Evolutionary conservation across 768 basidiomycete genomes (phyloP).

Genomic region (Pisolithus orientalis): DNA sequence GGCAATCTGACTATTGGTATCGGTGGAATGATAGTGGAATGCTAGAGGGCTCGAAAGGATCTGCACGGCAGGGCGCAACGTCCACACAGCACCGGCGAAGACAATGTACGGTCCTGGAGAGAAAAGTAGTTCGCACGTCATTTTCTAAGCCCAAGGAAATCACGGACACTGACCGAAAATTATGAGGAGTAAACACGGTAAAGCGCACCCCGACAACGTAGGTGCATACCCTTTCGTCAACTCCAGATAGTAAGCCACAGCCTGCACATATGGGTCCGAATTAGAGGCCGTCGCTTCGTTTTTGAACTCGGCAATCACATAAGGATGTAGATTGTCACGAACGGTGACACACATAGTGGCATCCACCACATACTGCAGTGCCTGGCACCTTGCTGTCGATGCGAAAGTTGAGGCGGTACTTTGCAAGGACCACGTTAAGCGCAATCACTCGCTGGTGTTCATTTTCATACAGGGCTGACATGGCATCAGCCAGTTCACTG

Average conservation of each 20-base stretch:
- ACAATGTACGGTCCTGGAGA: slow-evolving; percentile 20
- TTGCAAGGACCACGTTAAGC: slow-evolving; percentile 7
- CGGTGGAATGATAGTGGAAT: slow-evolving; percentile 14
- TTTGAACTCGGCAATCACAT: too few relatives aligned
- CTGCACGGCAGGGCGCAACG: slow-evolving; percentile 15
- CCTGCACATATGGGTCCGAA: slow-evolving; percentile 23
- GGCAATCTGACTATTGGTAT: too few relatives aligned
- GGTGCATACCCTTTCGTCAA: slow-evolving; percentile 6
- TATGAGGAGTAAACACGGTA: slow-evolving; percentile 23
- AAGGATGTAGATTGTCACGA: slow-evolving; percentile 9
- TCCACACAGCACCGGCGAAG: slow-evolving; percentile 24
- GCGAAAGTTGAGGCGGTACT: background rate
- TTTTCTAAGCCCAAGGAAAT: background rate
- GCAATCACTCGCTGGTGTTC: slow-evolving; percentile 8
- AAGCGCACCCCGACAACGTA: slow-evolving; percentile 6
- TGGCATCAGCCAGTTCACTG: slow-evolving; percentile 9
- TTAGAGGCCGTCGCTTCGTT: slow-evolving; percentile 16
- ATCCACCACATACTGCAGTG: slow-evolving; percentile 9
- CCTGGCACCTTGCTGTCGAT: background rate
- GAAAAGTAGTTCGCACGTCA: background rate
- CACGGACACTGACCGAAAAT: slow-evolving; percentile 14
- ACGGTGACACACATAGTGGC: slow-evolving; percentile 6
- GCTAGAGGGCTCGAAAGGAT: slow-evolving; percentile 20
- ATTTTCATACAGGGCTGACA: slow-evolving; percentile 15
- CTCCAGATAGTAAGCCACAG: slow-evolving; percentile 16